Base-by-base conservation (phyloP, 768 basidiomycete genomes). In the Hypholoma fasciculare region DNA sequence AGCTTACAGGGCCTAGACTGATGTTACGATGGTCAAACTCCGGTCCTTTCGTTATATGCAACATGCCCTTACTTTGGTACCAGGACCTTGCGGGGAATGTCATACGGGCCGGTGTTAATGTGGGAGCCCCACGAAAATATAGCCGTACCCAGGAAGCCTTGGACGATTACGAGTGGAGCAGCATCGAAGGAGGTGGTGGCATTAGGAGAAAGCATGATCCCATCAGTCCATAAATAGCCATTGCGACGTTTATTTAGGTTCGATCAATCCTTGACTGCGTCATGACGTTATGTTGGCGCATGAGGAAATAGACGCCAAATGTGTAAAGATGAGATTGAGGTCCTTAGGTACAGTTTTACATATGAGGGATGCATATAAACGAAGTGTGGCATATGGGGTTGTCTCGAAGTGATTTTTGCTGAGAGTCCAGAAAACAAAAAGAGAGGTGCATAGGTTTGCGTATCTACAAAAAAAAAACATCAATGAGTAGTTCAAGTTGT, bases 1-100 rank as follows among this genome's bases (percentile, higher is more conserved):
- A 82, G 65, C 81, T 81, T 37, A 80, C 79, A 26, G 81, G 78
- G 1, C 82, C 82, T 5, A 80, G 75, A 49, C 81, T 82, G 47
- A 5, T 42, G 23, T 58, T 7, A 16, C 59, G 8, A 30, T 16
- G n/a, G 9, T 39, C 44, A 46, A 42, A 42, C 14, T 39, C 36
- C 9, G 19, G 14, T 37, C 36, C 38, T n/a, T 34, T 34, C 30
- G 30, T 34, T 7, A 14, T 12, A 42, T 42, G 7, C 5, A 17
- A 11, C 4, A 30, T 17, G 78, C n/a, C 27, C 48, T 16, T 49
- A 59, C 63, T 57, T 59, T 48, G 63, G 54, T 47, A 64, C 26
- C 12, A 64, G 49, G 11, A 61, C 49, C 56, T 54, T 59, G 23
- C 49, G 20, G 36, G 23, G 46, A 16, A 48, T 34, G 23, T 47